Conservation (phyloP, 306 rosid genomes). For the Acacia confusa region DNA sequence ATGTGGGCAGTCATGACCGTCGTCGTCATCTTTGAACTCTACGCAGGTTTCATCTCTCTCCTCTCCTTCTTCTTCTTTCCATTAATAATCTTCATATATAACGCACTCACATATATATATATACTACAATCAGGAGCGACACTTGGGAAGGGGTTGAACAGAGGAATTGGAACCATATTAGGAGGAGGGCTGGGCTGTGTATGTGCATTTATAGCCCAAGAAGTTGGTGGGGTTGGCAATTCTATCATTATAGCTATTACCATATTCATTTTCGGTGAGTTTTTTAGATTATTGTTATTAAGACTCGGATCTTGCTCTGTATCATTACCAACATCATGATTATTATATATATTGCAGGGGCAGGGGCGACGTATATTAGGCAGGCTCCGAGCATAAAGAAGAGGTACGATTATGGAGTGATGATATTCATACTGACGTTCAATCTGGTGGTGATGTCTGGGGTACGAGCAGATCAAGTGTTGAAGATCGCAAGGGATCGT, state of each 20-base stretch:
- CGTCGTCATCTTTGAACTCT: conserved; percentile 79
- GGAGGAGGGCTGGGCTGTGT: conserved; percentile 82
- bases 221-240: conserved; percentile 55
- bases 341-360: conserved; percentile 44
- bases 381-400: conserved; percentile 62
- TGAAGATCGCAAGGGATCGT: conserved; percentile 67
- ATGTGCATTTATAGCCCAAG: conserved; percentile 62
- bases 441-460: conserved; percentile 82
- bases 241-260: conserved; percentile 48
- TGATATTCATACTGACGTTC: conserved; percentile 79
- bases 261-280: conserved; percentile 65
- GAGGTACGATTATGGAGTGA: conserved; percentile 74
- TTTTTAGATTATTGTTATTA: background rate
- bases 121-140: conserved; percentile 66
- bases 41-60: conserved; percentile 54
- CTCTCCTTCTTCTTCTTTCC: background rate
- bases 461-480: conserved; percentile 45
- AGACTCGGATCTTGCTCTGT: background rate
- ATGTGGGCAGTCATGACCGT: conserved; percentile 99
- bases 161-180: conserved; percentile 75
- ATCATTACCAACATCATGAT: background rate
- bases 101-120: background rate
- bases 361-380: conserved; percentile 55
- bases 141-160: conserved; percentile 79
- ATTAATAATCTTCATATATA: background rate